phyloP scores from a whole-genome alignment of 306 rosid genomes.

The Albizia julibrissin region DNA sequence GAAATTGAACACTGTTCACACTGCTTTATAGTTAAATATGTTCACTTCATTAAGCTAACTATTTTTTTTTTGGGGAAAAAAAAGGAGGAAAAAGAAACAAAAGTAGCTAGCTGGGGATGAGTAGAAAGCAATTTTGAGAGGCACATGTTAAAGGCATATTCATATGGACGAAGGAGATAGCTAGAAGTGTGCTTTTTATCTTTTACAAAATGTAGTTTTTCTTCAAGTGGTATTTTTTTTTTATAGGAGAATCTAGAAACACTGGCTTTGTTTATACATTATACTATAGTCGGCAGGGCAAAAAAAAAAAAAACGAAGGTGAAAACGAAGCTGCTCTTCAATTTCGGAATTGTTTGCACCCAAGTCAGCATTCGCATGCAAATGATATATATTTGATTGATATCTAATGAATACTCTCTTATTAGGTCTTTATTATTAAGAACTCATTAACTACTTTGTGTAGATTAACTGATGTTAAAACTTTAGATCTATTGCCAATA shows the following conservation, averaged over 20 bases:
- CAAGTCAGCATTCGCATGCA: not conserved
- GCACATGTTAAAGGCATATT: not conserved
- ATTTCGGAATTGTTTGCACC: not conserved
- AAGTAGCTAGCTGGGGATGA: not conserved
- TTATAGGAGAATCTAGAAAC: not conserved
- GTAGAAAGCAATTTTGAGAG: not conserved
- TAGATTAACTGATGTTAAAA: too few relatives aligned
- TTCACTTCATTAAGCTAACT: not conserved
- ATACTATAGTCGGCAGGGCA: not conserved
- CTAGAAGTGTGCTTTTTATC: not conserved
- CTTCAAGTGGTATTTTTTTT: not conserved
- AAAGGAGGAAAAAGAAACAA: not conserved
- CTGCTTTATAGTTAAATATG: not conserved
- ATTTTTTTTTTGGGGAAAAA: too few relatives aligned
- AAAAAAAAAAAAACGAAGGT: not conserved
- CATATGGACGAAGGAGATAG: not conserved
- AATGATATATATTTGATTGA: not conserved
- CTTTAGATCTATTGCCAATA: too few relatives aligned
- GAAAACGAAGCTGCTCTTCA: not conserved
- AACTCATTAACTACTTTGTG: too few relatives aligned
- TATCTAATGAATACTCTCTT: too few relatives aligned
- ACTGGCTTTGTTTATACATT: not conserved
- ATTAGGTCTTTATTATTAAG: too few relatives aligned
- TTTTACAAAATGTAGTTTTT: not conserved
- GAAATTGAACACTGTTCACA: constrained; percentile 20